Evolutionary conservation across 208 protist species (phyloP), one percentile per base, ranked within the genome.

Genomic region (Trypanosoma lewisi): DNA sequence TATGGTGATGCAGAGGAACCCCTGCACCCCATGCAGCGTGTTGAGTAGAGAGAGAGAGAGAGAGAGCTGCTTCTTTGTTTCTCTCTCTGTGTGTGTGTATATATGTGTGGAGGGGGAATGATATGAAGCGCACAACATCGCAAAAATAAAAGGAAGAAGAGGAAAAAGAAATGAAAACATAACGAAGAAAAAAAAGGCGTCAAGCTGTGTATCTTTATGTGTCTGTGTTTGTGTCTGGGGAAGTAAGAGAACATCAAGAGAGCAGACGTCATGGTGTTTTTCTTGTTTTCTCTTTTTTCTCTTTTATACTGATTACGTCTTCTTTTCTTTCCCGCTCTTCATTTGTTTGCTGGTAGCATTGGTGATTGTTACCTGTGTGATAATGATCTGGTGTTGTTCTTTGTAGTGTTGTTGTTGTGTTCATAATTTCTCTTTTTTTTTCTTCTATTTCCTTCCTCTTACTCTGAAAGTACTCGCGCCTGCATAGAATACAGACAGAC

Each of bases 11-110:
- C n/a, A 9, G 54, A 54, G 37, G 51, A 42, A 67, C 42, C 25
- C 25, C 51, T 6, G n/a, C 36, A 21, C 48, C 36, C 50, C 36
- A 58, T 41, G 1, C 70, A 73, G 60, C 51, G 70, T 17, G 50
- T 53, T 27, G 71, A 76, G 51, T 48, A 51, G 23, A 58, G n/a
- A n/a, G n/a, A n/a, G n/a, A n/a, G n/a, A 36, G 5, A 64, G 28
- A 14, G n/a, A 42, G 16, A 27, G 23, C 17, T 17, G 3, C 23
- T 17, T 50, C 42, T 54, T 47, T 48, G 9, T 48, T 21, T 21
- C n/a, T 48, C n/a, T 25, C 9, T 16, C 44, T 48, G 44, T 39
- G 7, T 4, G 12, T 48, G 9, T 41, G 36, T 41, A 30, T 39
- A 59, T 51, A 31, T 47, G 25, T 21, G 30, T 33, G 19, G 42